These are phyloP conservation scores for Pseudomicrostroma phylloplanum DNA, from an alignment of 1,284 basidiomycete species.

Conservation along the genomic window DNA sequence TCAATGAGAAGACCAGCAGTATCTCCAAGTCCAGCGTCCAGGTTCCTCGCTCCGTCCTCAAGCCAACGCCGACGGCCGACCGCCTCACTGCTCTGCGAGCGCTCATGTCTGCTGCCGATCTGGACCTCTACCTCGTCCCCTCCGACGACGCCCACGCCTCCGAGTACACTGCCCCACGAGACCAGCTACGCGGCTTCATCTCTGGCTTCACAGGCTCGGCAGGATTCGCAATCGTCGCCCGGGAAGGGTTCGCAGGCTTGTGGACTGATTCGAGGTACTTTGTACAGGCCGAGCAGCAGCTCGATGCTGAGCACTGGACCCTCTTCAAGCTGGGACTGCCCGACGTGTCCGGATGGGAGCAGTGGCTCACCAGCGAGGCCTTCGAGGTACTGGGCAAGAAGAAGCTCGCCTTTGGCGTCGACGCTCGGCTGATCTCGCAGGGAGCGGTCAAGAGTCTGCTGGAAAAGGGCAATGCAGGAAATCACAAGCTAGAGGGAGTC, in stretches of 20 bases:
- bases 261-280: slow-evolving; percentile 85
- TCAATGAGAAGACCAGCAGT: too few species aligned
- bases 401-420: slow-evolving; percentile 67
- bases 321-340: slow-evolving; percentile 62
- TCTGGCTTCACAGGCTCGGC: slow-evolving; percentile 80
- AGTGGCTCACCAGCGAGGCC: slow-evolving; percentile 52
- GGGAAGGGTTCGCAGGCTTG: slow-evolving; percentile 54
- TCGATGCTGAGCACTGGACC: slow-evolving; percentile 71
- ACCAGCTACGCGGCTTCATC: slow-evolving; percentile 76
- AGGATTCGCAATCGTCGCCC: slow-evolving; percentile 70
- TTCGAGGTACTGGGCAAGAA: slow-evolving; percentile 49
- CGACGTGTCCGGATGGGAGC: slow-evolving; percentile 52
- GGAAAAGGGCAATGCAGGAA: slow-evolving; percentile 9
- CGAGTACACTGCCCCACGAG: slow-evolving; percentile 73
- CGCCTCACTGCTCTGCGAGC: slow-evolving; percentile 58
- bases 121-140: slow-evolving; percentile 59
- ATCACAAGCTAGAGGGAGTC: slow-evolving; percentile 55
- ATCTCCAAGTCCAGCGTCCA: too few species aligned
- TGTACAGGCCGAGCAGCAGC: slow-evolving; percentile 70
- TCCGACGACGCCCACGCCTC: slow-evolving; percentile 82
- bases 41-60: not conserved
- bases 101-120: slow-evolving; percentile 26
- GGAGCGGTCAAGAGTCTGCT: slow-evolving; percentile 55
- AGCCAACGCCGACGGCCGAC: slow-evolving; percentile 21
- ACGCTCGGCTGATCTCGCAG: slow-evolving; percentile 77